Evolutionary conservation across 1,284 basidiomycete genomes (phyloP), one percentile per base, ranked within the genome.

Genomic region (Meripilus lineatus): DNA sequence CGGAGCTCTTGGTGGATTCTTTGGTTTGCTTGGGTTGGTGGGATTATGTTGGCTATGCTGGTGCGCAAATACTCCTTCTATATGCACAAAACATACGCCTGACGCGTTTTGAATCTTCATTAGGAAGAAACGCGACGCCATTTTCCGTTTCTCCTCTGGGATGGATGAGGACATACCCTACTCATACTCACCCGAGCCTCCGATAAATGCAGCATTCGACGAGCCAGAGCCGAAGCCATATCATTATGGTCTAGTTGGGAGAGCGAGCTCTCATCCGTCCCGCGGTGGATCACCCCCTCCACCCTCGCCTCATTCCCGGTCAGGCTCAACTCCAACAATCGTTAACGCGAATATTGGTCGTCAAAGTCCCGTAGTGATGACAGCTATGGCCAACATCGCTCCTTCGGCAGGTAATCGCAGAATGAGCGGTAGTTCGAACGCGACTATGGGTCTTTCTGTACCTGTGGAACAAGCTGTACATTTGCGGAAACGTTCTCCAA

Each of bases 1-100:
- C 2, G 59, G 59, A 1, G 49, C 54, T 1, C 46, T 63, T 1
- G 61, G 59, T 21, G 61, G 61, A 7, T 60, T 63, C 44, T 55
- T 60, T 21, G 59, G 59, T 3, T 39, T 63, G 18, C 45, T 61
- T 11, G 46, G 50, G 5, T 38, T 61, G 3, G 56, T 51, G 1
- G 45, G 46, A 20, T 32, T 54, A 1, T 28, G 52, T 15, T 61
- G 57, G 58, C 51, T 45, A 23, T 25, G 54, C 8, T 63, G 61
- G 61, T 61, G 37, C 21, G 56, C 42, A n/a, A n/a, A n/a, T n/a
- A n/a, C n/a, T n/a, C n/a, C n/a, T n/a, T n/a, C n/a, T n/a, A n/a
- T n/a, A n/a, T n/a, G n/a, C 35, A n/a, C 35, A 38, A 11, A 24
- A 43, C 33, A 15, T 23, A 13, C 10, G 18, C 32, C 28, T 32